Conservation (phyloP, 192 early-diverging fungal species). For the Coemansia sp. region DNA sequence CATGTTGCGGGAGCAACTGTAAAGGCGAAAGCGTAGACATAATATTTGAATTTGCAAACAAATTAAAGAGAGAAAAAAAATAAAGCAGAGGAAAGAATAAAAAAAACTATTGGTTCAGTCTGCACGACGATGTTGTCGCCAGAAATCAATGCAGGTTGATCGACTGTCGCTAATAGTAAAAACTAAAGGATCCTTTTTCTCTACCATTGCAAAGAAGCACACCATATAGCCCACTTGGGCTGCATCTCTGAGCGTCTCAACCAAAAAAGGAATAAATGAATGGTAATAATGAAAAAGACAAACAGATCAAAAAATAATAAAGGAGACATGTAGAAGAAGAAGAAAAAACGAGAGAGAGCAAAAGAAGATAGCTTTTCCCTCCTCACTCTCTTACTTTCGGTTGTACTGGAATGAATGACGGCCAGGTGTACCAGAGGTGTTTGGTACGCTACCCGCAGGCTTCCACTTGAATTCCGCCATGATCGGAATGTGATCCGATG, state of each 20-base stretch:
- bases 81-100: slow-evolving; percentile 15
- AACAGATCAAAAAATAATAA: slow-evolving; percentile 10
- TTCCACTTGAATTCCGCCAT: slow-evolving; percentile 75
- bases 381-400: slow-evolving; percentile 19
- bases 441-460: slow-evolving; percentile 24
- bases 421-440: slow-evolving; percentile 9
- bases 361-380: neutral
- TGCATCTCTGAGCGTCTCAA: no score
- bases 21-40: neutral
- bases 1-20: neutral
- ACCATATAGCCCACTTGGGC: no score
- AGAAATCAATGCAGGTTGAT: no score
- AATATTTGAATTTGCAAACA: neutral
- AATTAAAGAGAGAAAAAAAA: slow-evolving; percentile 2
- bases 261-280: neutral
- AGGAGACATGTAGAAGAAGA: slow-evolving; percentile 19
- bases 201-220: no score
- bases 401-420: slow-evolving; percentile 48
- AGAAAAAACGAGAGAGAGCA: slow-evolving; percentile 16
- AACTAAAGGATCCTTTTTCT: no score
- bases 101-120: neutral
- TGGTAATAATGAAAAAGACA: slow-evolving; percentile 6
- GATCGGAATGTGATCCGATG: slow-evolving; percentile 79
- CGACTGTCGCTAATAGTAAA: no score
- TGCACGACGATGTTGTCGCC: no score